These are phyloP conservation scores for Penicillium sp. DNA, from an alignment of 2,329 filamentous ascomycete genomes.

Conservation along the genomic window DNA sequence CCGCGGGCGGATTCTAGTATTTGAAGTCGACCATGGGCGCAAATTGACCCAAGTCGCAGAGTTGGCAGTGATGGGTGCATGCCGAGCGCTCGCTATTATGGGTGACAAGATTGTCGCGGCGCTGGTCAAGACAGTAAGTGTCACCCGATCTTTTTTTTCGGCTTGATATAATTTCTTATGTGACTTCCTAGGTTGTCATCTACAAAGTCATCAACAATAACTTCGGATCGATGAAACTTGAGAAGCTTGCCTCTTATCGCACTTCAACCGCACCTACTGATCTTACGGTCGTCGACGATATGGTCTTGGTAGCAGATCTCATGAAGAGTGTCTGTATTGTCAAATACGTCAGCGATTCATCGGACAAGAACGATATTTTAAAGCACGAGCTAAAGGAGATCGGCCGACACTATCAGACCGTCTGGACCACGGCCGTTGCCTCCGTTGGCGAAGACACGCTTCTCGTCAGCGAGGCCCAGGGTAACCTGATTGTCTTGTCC, in stretches of 20 bases:
- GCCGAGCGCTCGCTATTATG: constrained; percentile 72
- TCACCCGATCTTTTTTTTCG: background rate
- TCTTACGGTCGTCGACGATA: constrained; percentile 67
- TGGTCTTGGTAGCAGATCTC: constrained; percentile 81
- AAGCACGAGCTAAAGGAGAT: constrained; percentile 67
- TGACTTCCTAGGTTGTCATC: constrained; percentile 53
- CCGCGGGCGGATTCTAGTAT: constrained; percentile 76
- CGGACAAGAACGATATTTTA: no score
- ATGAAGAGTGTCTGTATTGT: constrained; percentile 89
- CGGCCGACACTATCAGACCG: constrained; percentile 74
- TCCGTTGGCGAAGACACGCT: constrained; percentile 71
- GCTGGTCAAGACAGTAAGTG: constrained; percentile 76
- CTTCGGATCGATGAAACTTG: constrained; percentile 51
- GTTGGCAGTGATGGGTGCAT: constrained; percentile 71
- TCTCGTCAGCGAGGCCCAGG: constrained; percentile 80
- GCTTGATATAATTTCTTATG: constrained; percentile 13
- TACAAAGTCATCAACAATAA: constrained; percentile 49
- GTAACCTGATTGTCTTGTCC: constrained; percentile 79
- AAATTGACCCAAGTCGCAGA: constrained; percentile 70
- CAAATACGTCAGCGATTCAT: constrained; percentile 61
- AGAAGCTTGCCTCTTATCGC: constrained; percentile 71
- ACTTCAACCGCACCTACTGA: constrained; percentile 82
- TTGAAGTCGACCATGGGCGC: constrained; percentile 71
- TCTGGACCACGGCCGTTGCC: constrained; percentile 77
- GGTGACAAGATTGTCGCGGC: constrained; percentile 77